These are phyloP conservation scores for Lotmaria passim DNA, from an alignment of 208 protist genomes.

Conservation along the genomic window DNA sequence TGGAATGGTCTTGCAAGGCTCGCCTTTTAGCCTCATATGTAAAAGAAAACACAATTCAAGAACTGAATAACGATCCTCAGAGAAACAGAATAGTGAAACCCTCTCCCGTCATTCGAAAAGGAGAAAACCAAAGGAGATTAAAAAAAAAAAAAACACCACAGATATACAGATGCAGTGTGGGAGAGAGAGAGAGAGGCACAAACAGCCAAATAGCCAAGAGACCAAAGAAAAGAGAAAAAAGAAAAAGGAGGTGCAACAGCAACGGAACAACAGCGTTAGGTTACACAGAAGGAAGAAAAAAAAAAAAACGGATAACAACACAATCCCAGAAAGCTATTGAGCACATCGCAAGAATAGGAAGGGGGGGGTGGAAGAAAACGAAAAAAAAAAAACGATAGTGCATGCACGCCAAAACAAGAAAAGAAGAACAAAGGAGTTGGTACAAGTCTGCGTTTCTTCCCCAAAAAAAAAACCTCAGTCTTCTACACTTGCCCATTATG, in stretches of 20 bases:
- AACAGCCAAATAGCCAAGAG: not conserved
- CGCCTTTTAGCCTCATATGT: too few species aligned
- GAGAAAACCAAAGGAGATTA: not conserved
- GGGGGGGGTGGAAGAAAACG: not conserved
- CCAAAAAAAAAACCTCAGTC: constrained; percentile 1
- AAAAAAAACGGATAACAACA: constrained; percentile 7
- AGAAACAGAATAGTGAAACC: not conserved
- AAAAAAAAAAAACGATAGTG: constrained; percentile 1
- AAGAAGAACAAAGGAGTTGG: constrained; percentile 18
- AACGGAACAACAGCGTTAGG: too few species aligned
- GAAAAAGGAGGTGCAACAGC: constrained; percentile 4
- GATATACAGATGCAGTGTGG: not conserved
- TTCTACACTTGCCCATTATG: too few species aligned
- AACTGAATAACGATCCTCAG: constrained; percentile 1
- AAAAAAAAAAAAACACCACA: not conserved
- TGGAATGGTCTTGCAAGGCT: too few species aligned
- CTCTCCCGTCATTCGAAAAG: not conserved
- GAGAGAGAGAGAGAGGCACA: too few species aligned
- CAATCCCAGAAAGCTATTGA: not conserved
- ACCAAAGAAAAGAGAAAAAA: constrained; percentile 7
- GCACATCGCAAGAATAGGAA: too few species aligned
- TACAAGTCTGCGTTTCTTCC: constrained; percentile 10
- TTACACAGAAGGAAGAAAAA: not conserved
- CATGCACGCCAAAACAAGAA: not conserved
- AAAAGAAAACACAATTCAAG: constrained; percentile 1